Base-by-base conservation (phyloP, 495 filamentous ascomycete genomes). In the Corynascus novoguineensis region DNA sequence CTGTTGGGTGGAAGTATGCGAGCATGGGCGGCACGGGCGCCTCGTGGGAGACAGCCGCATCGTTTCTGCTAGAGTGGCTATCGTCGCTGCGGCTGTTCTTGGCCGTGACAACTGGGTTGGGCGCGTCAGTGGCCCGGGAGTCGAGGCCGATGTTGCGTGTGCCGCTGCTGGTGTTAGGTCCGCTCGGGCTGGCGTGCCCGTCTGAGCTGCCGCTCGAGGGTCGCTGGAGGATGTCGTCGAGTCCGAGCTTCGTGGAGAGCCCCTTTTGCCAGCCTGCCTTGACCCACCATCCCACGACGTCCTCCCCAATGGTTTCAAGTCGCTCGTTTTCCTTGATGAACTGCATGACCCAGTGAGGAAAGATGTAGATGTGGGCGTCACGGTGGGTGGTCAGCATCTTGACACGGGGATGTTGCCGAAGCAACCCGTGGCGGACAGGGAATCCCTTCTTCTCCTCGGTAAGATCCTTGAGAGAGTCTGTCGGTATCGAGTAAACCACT, bases 221-320 rank as follows among this genome's bases (percentile, higher is more conserved):
- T 11, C 34, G 49, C 32, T 75, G 69, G 49, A 95, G 77, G 35
- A 93, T 80, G 37, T 87, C 76, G 38, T 76, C 71, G 28, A 97
- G 70, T 3, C 83, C 80, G 8, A 97, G 78, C 70, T 96, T 97
- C 17, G 84, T 79, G 1, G 78, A 82, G 0, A 97, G 74, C 0
- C 89, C 87, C 22, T 81, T 75, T 70, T 97, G 92, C 93, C 93
- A 99, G 32, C 80, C 83, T 1, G 91, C 80, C 68, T 97, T 97
- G 12, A 90, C 90, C 92, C 91, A 95, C 86, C 86, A 95, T 12
- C 92, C 92, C 17, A 99, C 71, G 19, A 97, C 80, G 62, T 97
- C 95, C 72, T 99, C 93, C 50, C 87, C 86, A 52, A 99, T 82
- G 38, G 83, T 92, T 50, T 96, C 86, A 42, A 97, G 80, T 19